Conservation (phyloP, 23 red algal species). For the Gracilaria domingensis region DNA sequence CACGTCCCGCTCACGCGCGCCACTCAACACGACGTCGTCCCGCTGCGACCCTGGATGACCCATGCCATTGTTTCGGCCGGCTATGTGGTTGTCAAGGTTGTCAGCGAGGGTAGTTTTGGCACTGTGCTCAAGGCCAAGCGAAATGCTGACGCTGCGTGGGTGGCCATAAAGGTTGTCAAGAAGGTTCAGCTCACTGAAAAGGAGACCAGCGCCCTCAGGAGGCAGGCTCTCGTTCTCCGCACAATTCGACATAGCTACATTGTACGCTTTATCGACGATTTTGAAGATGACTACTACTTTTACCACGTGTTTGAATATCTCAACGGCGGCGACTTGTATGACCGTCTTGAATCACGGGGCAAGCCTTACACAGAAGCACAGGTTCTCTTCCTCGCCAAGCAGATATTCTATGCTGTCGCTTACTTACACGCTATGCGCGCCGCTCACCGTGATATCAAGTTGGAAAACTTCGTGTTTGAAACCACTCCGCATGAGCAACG, state of each 20-base stretch:
- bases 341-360: constrained; percentile 53
- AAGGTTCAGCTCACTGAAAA: constrained; percentile 45
- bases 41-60: constrained; percentile 58
- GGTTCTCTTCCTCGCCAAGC: constrained; percentile 46
- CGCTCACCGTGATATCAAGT: constrained; percentile 68
- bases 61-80: constrained; percentile 40
- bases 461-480: constrained; percentile 76
- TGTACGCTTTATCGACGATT: constrained; percentile 62
- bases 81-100: constrained; percentile 34
- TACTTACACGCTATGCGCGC: constrained; percentile 54
- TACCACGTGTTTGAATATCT: constrained; percentile 71
- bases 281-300: constrained; percentile 55
- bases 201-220: constrained; percentile 40
- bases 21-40: neutral
- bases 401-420: constrained; percentile 53
- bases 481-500: constrained; percentile 44
- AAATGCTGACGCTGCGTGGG: neutral
- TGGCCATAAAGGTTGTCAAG: constrained; percentile 58
- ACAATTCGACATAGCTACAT: constrained; percentile 56
- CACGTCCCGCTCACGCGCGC: neutral
- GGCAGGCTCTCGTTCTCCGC: constrained; percentile 41
- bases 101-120: constrained; percentile 62
- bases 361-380: constrained; percentile 54
- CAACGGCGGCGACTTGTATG: constrained; percentile 66
- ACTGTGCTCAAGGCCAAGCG: constrained; percentile 40